Evolutionary conservation across 768 basidiomycete species (phyloP), one percentile per base, ranked within the genome.

Genomic region (Dacryopinax spathularia): DNA sequence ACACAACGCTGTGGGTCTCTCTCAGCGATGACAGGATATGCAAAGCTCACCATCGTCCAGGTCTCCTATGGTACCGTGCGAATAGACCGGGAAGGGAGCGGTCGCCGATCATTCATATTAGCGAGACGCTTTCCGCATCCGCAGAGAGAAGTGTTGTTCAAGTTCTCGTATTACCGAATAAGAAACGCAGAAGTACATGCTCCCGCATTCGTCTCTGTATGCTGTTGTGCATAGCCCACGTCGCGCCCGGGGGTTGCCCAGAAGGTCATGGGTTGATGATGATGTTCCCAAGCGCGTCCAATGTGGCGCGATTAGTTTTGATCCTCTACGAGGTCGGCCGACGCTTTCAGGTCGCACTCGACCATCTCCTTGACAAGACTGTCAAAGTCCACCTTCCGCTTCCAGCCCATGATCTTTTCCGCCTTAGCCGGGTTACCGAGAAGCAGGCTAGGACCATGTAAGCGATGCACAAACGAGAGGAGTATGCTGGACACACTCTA

Each of bases 361-460:
- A 96, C 91, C 94, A 97, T 96, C 80, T 97, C 91, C 69, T 81
- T 81, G 39, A 97, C 89, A 65, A 98, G 84, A 34, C 81, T 75
- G 66, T 91, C 84, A 72, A 96, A 98, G 68, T 82, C 79, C 63
- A 91, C 84, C 68, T 84, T 79, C 65, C 95, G 86, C 74, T 87
- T 92, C 94, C 94, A 97, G 9, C 91, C 90, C 43, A 98, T 85
- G 41, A 84, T 41, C 44, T 80, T 82, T 73, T 96, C 92, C 0
- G 95, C 94, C 77, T 97, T 97, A 60, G 87, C 78, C 3, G 93
- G 91, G 74, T 88, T 87, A 15, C 94, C 94, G 59, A 86, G 81
- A 37, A 97, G 81, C 62, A 94, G 82, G 2, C 91, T 92, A 33
- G 34, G 15, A 41, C 20, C 15, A 31, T 1, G 34, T 15, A 9